Evolutionary conservation across 2,329 filamentous ascomycete species (phyloP), one percentile per base, ranked within the genome.

Genomic region (Exophiala aquamarina): DNA sequence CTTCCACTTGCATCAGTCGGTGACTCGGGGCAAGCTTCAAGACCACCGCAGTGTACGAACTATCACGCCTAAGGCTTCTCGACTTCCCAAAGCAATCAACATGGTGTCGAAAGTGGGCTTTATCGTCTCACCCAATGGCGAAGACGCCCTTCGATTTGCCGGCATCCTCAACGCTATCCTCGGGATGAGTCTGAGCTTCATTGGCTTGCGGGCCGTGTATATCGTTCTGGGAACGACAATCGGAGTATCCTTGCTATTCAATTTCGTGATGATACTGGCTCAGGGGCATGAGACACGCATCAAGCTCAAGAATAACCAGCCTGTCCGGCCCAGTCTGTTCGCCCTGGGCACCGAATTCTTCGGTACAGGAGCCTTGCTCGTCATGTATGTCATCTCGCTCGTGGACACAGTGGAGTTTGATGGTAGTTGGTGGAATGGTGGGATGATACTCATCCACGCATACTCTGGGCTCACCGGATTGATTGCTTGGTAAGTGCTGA

Each of bases 401-500:
- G 37, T 49, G 15, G 46, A 38, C n/a, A 31, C 28, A 11, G 20
- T 14, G 8, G 35, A 9, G 4, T 19, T 33, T 19, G 29, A 38
- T 13, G 18, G 15, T 13, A n/a, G 26, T 33, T 10, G 15, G 9
- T 40, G 33, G 29, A 4, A 38, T 4, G 18, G 37, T 6, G 18
- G 39, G 18, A n/a, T 49, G 32, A 44, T 44, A 38, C 20, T 37
- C 8, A 18, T 37, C 17, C 35, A 37, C 18, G 28, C 41, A 14
- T 53, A 53, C 31, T 38, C 39, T 18, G 42, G 41, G 6, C 28
- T 50, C 10, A 46, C 46, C 26, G 34, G 33, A 14, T 14, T 53
- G 14, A 46, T 53, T 34, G 50, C 50, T n/a, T 40, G 35, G 50
- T 53, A 40, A 50, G 50, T 47, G 8, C 13, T 32, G 18, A 35